These are phyloP conservation scores for Pyronema omphalodes DNA, from an alignment of 495 filamentous ascomycete genomes.

Conservation along the genomic window DNA sequence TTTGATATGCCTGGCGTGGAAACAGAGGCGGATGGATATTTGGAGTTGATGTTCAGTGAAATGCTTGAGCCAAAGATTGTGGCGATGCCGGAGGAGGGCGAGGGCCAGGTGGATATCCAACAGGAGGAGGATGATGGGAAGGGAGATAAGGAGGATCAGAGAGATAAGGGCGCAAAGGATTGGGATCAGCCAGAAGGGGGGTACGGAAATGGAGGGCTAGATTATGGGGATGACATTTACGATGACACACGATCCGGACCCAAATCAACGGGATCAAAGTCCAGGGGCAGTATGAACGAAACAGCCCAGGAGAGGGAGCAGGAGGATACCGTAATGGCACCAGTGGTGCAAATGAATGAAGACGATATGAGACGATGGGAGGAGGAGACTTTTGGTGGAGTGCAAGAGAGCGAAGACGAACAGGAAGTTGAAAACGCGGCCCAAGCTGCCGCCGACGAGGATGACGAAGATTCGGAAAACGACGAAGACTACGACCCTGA, in stretches of 20 bases:
- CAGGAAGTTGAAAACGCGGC: not conserved
- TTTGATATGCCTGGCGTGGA: slow-evolving; percentile 48
- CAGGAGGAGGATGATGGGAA: not conserved
- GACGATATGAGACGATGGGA: not conserved
- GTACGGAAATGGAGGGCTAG: not conserved
- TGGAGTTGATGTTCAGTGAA: slow-evolving; percentile 35
- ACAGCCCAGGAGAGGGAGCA: not conserved
- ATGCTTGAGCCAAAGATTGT: slow-evolving; percentile 46
- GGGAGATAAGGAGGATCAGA: not conserved
- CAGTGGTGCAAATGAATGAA: too few species aligned
- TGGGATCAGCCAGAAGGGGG: not conserved
- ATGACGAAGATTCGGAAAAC: not conserved
- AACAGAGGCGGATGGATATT: slow-evolving; percentile 34
- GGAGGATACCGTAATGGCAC: too few species aligned
- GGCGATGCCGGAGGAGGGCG: slow-evolving; percentile 21
- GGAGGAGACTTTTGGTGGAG: not conserved
- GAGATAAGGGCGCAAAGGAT: not conserved
- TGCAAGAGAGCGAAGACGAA: slow-evolving; percentile 1
- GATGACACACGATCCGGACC: slow-evolving; percentile 1
- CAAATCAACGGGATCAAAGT: slow-evolving; percentile 1
- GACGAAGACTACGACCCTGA: slow-evolving; percentile 11
- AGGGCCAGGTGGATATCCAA: slow-evolving; percentile 6
- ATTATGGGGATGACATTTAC: not conserved
- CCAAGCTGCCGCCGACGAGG: not conserved
- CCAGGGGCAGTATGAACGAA: not conserved